phyloP scores from a whole-genome alignment of 2,329 filamentous ascomycete species.

The Calonectria naviculata region DNA sequence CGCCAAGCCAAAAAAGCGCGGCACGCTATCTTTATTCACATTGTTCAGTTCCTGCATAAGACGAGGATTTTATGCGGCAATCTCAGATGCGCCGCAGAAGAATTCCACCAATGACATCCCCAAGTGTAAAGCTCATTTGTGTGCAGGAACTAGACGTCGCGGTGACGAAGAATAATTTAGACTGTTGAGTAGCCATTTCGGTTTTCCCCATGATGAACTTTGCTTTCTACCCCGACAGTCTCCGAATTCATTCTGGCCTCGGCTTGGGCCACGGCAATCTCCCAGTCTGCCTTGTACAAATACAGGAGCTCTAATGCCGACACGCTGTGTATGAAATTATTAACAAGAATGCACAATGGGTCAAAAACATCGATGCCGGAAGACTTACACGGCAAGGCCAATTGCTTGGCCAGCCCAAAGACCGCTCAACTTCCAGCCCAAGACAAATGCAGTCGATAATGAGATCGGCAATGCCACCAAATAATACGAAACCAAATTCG shows the following conservation, averaged over 20 bases:
- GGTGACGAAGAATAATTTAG: neutral
- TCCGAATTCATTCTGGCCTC: conserved; percentile 35
- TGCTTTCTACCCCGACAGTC: neutral
- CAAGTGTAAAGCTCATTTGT: too few relatives aligned
- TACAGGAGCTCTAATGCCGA: conserved; percentile 33
- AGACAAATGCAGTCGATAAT: conserved; percentile 78
- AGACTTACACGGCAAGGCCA: conserved; percentile 70
- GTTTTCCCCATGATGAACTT: neutral
- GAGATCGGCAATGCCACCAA: conserved; percentile 84
- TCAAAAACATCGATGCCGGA: accelerated
- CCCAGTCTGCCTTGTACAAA: conserved; percentile 34
- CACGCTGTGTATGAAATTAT: conserved; percentile 13
- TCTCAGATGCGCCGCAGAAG: too few relatives aligned
- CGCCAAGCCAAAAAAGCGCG: too few relatives aligned
- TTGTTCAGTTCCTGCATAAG: too few relatives aligned
- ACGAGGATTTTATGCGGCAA: too few relatives aligned
- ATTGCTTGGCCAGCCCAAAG: conserved; percentile 84
- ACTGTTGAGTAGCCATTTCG: neutral
- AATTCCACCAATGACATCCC: too few relatives aligned
- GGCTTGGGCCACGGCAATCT: conserved; percentile 34
- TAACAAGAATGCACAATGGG: neutral
- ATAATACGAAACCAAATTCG: conserved; percentile 90
- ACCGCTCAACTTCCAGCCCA: conserved; percentile 80
- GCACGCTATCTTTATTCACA: too few relatives aligned
- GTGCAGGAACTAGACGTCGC: too few relatives aligned